Conservation (phyloP, 164 flowering plant species). For the Umbellularia californica region DNA sequence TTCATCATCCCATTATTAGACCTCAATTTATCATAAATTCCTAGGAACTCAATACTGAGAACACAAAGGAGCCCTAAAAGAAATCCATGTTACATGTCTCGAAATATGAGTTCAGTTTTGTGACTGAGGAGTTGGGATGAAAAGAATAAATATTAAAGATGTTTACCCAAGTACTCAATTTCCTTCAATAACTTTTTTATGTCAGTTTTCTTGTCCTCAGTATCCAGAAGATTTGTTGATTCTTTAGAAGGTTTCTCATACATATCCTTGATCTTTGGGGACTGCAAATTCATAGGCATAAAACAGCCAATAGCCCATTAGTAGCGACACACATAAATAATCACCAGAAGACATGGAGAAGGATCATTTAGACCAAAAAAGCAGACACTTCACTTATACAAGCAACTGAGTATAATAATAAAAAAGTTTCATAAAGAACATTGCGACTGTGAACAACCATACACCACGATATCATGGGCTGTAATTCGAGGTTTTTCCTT, state of each 20-base stretch:
- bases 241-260: constrained; percentile 13
- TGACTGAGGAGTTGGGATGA: not conserved
- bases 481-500: no score
- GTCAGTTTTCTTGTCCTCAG: constrained; percentile 21
- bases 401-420: no score
- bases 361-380: not conserved
- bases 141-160: not conserved
- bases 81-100: not conserved
- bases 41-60: no score
- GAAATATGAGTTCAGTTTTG: not conserved
- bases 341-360: not conserved
- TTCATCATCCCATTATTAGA: no score
- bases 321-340: not conserved
- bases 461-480: no score
- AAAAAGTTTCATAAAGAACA: no score
- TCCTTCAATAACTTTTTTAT: constrained; percentile 44
- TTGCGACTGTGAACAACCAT: no score
- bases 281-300: constrained; percentile 5
- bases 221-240: constrained; percentile 14
- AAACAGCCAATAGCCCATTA: no score
- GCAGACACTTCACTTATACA: no score
- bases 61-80: no score
- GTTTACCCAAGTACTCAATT: constrained; percentile 42
- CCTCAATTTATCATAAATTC: no score
- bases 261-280: constrained; percentile 14